Evolutionary conservation across 106 monocot species (phyloP).

Genomic region (Amphibolis antarctica): DNA sequence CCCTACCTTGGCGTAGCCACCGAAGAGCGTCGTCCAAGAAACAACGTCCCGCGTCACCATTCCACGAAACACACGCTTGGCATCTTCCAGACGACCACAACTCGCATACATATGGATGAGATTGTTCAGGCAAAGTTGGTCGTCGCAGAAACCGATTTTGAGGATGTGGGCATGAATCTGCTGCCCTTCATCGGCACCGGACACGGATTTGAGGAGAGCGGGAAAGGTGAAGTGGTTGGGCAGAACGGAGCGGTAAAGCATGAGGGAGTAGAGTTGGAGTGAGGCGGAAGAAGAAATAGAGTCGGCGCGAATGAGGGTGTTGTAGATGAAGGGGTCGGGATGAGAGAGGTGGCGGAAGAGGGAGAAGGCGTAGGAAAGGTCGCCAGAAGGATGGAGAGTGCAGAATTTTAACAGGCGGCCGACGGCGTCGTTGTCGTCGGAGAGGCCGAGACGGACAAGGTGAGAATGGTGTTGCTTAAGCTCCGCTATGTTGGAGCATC

Average conservation of each 20-base stretch:
- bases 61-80: slow-evolving; percentile 23
- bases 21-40: slow-evolving; percentile 69
- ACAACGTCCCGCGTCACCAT: slow-evolving; percentile 45
- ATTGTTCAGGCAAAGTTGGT: neutral
- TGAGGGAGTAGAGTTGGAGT: slow-evolving; percentile 22
- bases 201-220: slow-evolving; percentile 28
- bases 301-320: slow-evolving; percentile 37
- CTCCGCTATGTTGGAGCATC: slow-evolving; percentile 32
- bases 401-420: slow-evolving; percentile 47
- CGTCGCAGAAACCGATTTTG: slow-evolving; percentile 40
- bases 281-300: slow-evolving; percentile 11
- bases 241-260: slow-evolving; percentile 16
- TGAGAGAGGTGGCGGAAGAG: slow-evolving; percentile 31
- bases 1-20: slow-evolving; percentile 39
- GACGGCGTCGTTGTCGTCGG: slow-evolving; percentile 38
- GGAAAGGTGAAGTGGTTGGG: slow-evolving; percentile 76
- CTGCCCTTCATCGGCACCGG: slow-evolving; percentile 13
- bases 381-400: slow-evolving; percentile 27
- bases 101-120: neutral
- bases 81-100: neutral
- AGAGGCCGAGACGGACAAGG: slow-evolving; percentile 42
- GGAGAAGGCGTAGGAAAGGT: slow-evolving; percentile 35
- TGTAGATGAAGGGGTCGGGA: slow-evolving; percentile 55
- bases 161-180: slow-evolving; percentile 57
- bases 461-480: slow-evolving; percentile 52